Conservation (phyloP, 2,329 filamentous ascomycete species). For the Talaromyces sp. region DNA sequence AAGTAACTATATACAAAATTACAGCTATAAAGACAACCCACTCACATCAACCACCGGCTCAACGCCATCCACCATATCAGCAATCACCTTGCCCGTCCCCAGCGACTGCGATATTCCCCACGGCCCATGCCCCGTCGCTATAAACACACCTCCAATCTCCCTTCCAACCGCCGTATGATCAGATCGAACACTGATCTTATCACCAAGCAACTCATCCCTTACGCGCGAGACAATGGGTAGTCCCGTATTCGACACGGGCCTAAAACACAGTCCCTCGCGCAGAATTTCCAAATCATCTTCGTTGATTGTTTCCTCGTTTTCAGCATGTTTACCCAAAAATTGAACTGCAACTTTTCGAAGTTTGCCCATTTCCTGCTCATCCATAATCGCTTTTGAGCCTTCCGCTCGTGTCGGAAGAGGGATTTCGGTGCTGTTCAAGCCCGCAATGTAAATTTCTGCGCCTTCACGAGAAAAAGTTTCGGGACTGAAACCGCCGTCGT, state of each 20-base stretch:
- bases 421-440: constrained; percentile 63
- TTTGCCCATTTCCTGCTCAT: constrained; percentile 40
- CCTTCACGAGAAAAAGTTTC: constrained; percentile 68
- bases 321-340: constrained; percentile 34
- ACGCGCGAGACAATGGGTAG: constrained; percentile 63
- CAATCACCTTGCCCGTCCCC: constrained; percentile 69
- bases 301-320: constrained; percentile 29
- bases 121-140: constrained; percentile 71
- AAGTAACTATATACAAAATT: background rate
- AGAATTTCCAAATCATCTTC: constrained; percentile 60
- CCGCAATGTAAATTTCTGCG: constrained; percentile 71
- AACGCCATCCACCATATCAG: constrained; percentile 65
- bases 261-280: constrained; percentile 68
- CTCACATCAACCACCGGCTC: constrained; percentile 60
- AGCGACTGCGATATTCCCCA: constrained; percentile 68
- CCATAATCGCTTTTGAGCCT: constrained; percentile 40
- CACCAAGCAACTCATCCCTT: constrained; percentile 56
- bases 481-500: constrained; percentile 58
- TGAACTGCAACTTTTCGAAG: constrained; percentile 35
- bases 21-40: constrained; percentile 43
- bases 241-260: constrained; percentile 65
- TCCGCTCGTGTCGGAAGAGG: constrained; percentile 58
- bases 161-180: constrained; percentile 46
- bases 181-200: constrained; percentile 42
- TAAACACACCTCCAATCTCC: constrained; percentile 60